A percentile compares a stretch with the other conserved stretches of the same genome.
phyloP scores from a whole-genome alignment of 805 yeast species.

The Candida quercuum region DNA sequence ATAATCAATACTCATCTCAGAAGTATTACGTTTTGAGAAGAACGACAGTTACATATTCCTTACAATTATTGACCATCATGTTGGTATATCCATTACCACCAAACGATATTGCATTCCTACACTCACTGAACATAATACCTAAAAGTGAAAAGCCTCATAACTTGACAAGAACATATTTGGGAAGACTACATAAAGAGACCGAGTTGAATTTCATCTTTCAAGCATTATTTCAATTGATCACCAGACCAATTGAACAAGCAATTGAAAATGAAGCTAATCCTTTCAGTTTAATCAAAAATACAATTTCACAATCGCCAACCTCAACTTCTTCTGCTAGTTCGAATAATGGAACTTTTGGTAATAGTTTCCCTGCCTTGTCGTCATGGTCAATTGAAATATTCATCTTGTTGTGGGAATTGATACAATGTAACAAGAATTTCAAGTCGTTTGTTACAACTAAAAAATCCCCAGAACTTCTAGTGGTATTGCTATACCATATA shows the following conservation, averaged over 20 bases:
- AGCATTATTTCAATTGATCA: constrained; percentile 43
- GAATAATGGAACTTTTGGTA: constrained; percentile 6
- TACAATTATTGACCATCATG: constrained; percentile 59
- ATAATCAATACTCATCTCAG: constrained; percentile 20
- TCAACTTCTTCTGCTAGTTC: constrained; percentile 7
- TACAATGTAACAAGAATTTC: constrained; percentile 65
- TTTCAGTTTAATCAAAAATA: constrained; percentile 23
- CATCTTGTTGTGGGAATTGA: constrained; percentile 68
- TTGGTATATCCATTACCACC: constrained; percentile 60
- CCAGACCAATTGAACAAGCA: constrained; percentile 36
- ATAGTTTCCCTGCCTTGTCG: constrained; percentile 33
- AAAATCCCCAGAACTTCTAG: constrained; percentile 47
- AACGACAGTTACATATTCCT: constrained; percentile 45
- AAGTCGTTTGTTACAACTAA: constrained; percentile 38
- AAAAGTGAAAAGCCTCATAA: constrained; percentile 34
- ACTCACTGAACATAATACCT: constrained; percentile 25
- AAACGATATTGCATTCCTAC: constrained; percentile 32
- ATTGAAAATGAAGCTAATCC: constrained; percentile 34
- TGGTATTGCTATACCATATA: constrained; percentile 54
- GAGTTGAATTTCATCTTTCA: constrained; percentile 48
- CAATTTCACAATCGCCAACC: constrained; percentile 9
- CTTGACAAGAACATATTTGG: constrained; percentile 44
- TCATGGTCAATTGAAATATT: constrained; percentile 55
- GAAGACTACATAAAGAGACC: constrained; percentile 46
- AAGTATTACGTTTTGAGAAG: constrained; percentile 33